Base-by-base conservation (phyloP, 2,329 filamentous ascomycete genomes). In the Aspergillus oerlinghausenensis region DNA sequence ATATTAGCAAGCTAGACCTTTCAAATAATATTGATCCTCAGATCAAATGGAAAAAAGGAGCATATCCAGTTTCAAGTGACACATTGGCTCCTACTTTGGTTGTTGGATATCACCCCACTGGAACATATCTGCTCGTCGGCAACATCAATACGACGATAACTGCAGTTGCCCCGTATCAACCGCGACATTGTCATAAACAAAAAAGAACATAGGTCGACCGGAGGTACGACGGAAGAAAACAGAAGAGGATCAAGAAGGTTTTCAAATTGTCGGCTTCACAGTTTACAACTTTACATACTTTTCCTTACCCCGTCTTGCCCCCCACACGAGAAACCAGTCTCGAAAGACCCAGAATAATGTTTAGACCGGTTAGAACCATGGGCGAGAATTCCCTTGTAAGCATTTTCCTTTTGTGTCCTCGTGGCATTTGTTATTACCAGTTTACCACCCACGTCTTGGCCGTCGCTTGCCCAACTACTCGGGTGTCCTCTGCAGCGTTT, bases 311-410 rank as follows among this genome's bases (percentile, higher is more conserved):
- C 50, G 52, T 55, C 52, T 50, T 25, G 25, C 56, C 54, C 57
- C 52, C 55, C 57, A 55, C 59, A 61, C 49, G 21, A 52, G 25
- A 55, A 38, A 26, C 19, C 28, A 45, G 47, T 43, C 19, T 11
- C 40, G 32, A 28, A 26, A 35, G 38, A 43, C 57, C 43, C 43
- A 47, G 21, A 47, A 47, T 45, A 56, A 56, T 56, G 57, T 47
- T 48, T 51, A 55, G 51, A 47, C 50, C 54, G 54, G 43, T 38
- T 35, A 55, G 49, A 54, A 49, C 54, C 28, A 43, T 38, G 32
- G 42, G 25, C 45, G 38, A 19, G 23, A 43, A 26, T 40, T 26
- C 19, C 19, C 48, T 25, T 56, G 57, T 59, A 59, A 54, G 57
- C 25, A 23, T 52, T 48, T 47, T 7, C 43, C 21, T 26, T 25